phyloP scores from a whole-genome alignment of 108 stramenopile species.

The Cyclotella sp. region DNA sequence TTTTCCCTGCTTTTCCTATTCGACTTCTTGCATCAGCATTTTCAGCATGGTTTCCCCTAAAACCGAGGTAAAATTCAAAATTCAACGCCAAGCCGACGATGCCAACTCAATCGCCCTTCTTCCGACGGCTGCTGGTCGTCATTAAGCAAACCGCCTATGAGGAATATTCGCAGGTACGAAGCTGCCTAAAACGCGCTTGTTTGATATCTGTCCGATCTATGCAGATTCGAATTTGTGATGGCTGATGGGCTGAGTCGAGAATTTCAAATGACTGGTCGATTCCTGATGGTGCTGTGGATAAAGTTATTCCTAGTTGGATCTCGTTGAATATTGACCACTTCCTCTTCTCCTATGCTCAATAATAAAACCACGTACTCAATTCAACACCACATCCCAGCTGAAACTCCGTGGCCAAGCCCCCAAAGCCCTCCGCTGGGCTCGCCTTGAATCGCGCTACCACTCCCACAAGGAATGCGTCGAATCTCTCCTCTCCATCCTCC shows the following conservation, averaged over 20 bases:
- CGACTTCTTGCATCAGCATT: no score
- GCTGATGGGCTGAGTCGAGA: neutral
- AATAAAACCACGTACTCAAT: neutral
- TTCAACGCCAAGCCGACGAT: conserved; percentile 16
- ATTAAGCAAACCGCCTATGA: conserved; percentile 97
- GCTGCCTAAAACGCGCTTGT: neutral
- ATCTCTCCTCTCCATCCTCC: conserved; percentile 64
- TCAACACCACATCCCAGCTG: conserved; percentile 53
- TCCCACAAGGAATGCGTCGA: conserved; percentile 92
- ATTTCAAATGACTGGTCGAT: neutral
- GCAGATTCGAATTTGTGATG: neutral
- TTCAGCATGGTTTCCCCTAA: no score
- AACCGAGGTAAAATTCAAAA: neutral
- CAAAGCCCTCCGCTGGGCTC: conserved; percentile 94
- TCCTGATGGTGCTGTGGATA: neutral
- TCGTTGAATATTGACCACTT: neutral
- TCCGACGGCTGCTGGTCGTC: conserved; percentile 83
- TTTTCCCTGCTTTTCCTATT: no score
- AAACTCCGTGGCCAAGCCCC: conserved; percentile 95
- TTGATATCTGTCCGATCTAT: neutral
- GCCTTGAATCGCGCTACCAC: conserved; percentile 88
- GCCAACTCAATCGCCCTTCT: conserved; percentile 30
- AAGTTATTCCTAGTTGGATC: neutral
- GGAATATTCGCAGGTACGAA: conserved; percentile 60
- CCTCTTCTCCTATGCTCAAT: conserved; percentile 2